Evolutionary conservation across 2,329 filamentous ascomycete species (phyloP).

Genomic region (Lasiodiplodia citricola): DNA sequence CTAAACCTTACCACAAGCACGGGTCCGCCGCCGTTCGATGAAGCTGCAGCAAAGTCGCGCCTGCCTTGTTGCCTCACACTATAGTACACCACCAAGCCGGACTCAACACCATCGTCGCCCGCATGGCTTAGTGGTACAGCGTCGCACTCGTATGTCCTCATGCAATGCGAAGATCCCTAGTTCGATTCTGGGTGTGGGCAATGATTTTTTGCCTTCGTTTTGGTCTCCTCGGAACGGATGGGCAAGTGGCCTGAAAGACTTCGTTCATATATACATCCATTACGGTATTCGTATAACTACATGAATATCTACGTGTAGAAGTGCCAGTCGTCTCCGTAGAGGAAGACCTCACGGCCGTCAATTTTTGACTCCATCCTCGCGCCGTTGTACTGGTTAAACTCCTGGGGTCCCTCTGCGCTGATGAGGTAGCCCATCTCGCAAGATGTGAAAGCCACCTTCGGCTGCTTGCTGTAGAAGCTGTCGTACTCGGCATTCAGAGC

Average conservation of each 20-base stretch:
- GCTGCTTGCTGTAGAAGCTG: conserved; percentile 58
- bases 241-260: background rate
- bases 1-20: background rate
- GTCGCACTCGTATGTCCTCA: conserved; percentile 22
- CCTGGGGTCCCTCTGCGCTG: conserved; percentile 56
- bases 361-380: background rate
- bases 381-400: conserved; percentile 5
- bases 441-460: conserved; percentile 57
- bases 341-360: conserved; percentile 10
- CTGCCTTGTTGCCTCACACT: background rate
- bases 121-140: conserved; percentile 28
- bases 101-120: background rate
- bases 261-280: background rate
- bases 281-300: background rate
- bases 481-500: conserved; percentile 58
- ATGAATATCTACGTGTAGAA: conserved; percentile 11
- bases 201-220: background rate
- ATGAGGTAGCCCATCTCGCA: conserved; percentile 64
- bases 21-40: too few relatives aligned
- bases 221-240: background rate
- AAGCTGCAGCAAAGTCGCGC: background rate
- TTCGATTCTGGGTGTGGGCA: conserved; percentile 28
- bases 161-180: conserved; percentile 26
- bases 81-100: background rate
- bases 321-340: conserved; percentile 22